A percentile compares a stretch with the other conserved stretches of the same genome.
Conservation (phyloP, 2,329 filamentous ascomycete species). For the Fusarium albidum region DNA sequence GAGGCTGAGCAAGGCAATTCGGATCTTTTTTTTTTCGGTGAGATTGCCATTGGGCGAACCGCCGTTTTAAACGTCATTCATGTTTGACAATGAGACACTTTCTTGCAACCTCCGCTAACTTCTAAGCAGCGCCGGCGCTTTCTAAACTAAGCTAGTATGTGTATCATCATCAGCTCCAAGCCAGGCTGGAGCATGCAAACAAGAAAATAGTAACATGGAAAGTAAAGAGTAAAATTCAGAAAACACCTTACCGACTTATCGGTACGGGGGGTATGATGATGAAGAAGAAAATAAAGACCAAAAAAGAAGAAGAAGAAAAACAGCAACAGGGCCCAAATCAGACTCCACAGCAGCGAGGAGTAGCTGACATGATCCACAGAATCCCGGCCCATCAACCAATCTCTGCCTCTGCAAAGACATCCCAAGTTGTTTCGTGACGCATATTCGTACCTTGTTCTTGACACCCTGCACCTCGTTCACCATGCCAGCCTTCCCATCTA, state of each 20-base stretch:
- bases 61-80: neutral
- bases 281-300: conserved; percentile 12
- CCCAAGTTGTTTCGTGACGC: conserved; percentile 34
- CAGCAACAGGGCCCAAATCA: conserved; percentile 11
- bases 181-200: conserved; percentile 1
- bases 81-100: conserved; percentile 5
- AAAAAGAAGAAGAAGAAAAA: conserved; percentile 17
- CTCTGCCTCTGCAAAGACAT: conserved; percentile 22
- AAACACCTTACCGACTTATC: conserved; percentile 19
- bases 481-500: conserved; percentile 26
- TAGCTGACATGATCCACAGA: conserved; percentile 17
- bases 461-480: conserved; percentile 21
- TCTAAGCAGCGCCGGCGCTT: neutral
- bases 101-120: neutral
- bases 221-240: conserved; percentile 5
- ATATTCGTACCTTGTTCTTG: conserved; percentile 28
- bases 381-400: conserved; percentile 12
- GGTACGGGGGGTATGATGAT: conserved; percentile 26
- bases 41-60: neutral
- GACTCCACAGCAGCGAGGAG: conserved; percentile 11
- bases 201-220: neutral
- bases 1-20: neutral
- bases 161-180: neutral
- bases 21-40: neutral
- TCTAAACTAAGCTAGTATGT: conserved; percentile 8